These are phyloP conservation scores for Aureobasidium subglaciale DNA, from an alignment of 2,329 filamentous ascomycete genomes.

Conservation along the genomic window DNA sequence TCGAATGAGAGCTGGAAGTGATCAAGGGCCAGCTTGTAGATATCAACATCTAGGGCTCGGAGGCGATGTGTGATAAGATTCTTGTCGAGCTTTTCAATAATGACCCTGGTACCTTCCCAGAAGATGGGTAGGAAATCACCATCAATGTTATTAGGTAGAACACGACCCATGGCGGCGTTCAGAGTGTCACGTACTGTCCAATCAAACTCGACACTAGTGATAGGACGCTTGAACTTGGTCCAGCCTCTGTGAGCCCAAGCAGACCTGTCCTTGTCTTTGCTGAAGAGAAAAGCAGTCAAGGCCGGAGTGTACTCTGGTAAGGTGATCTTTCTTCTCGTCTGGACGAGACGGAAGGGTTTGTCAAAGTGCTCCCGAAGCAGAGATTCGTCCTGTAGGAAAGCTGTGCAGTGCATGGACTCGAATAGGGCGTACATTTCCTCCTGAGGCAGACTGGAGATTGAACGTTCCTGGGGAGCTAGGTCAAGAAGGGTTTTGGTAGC, in stretches of 20 bases:
- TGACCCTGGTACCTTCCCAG: conserved; percentile 69
- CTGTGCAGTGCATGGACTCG: conserved; percentile 77
- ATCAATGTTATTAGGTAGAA: conserved; percentile 49
- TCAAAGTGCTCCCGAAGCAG: conserved; percentile 60
- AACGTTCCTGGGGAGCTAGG: conserved; percentile 44
- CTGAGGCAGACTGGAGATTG: conserved; percentile 44
- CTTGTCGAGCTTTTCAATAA: conserved; percentile 66
- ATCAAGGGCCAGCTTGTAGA: conserved; percentile 54
- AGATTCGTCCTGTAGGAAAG: conserved; percentile 57
- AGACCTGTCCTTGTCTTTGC: conserved; percentile 55
- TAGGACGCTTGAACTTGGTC: conserved; percentile 55
- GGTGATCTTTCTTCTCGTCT: conserved; percentile 70
- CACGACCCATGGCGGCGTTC: conserved; percentile 56
- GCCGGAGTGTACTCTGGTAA: conserved; percentile 70
- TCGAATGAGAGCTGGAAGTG: conserved; percentile 48
- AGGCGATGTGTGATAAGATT: conserved; percentile 71
- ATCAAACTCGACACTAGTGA: conserved; percentile 71
- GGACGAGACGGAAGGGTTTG: conserved; percentile 72
- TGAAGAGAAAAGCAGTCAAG: conserved; percentile 79
- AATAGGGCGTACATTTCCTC: conserved; percentile 73
- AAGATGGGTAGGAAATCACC: conserved; percentile 58
- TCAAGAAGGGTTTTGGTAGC: conserved; percentile 35
- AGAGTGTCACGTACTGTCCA: conserved; percentile 76
- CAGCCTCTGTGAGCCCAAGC: conserved; percentile 64
- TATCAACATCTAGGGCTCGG: conserved; percentile 67